Conservation (phyloP, 108 stramenopile species). For the Fragilariopsis cylindrus region DNA sequence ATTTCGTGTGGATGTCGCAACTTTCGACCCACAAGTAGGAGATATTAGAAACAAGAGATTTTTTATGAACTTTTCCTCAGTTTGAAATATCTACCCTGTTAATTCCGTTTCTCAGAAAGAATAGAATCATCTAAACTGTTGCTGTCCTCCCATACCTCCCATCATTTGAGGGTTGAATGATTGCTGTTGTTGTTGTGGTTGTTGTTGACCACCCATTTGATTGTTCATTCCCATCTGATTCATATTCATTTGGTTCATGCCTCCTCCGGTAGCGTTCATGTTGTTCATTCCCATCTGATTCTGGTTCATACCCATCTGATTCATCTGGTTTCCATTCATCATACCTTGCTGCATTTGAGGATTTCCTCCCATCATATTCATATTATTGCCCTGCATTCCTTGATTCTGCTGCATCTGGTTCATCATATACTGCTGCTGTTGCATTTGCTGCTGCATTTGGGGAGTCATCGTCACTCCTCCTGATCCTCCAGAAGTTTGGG, state of each 20-base stretch:
- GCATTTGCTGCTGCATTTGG: conserved; percentile 41
- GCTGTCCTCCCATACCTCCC: conserved; percentile 14
- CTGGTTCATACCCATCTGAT: conserved; percentile 8
- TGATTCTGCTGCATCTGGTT: conserved; percentile 26
- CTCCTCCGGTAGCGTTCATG: conserved; percentile 28
- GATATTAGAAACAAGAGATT: too few species aligned
- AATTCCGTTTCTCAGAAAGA: too few species aligned
- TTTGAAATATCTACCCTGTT: too few species aligned
- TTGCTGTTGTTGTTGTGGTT: conserved; percentile 21
- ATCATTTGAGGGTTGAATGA: conserved; percentile 19
- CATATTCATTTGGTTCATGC: conserved; percentile 24
- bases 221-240: conserved; percentile 11
- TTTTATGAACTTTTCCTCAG: too few species aligned
- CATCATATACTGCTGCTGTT: conserved; percentile 32
- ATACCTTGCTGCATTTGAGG: conserved; percentile 35
- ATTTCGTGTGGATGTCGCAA: too few species aligned
- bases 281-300: conserved; percentile 31
- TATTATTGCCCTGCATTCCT: conserved; percentile 28
- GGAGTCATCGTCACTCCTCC: conserved; percentile 14
- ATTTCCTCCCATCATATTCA: conserved; percentile 41
- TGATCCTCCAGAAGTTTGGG: conserved; percentile 10
- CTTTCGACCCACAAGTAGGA: too few species aligned
- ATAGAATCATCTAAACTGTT: not conserved
- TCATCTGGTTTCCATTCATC: conserved; percentile 6
- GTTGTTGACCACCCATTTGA: conserved; percentile 26